Base-by-base conservation (phyloP, 352 stramenopile genomes). In the Globisporangium orthogonon region DNA sequence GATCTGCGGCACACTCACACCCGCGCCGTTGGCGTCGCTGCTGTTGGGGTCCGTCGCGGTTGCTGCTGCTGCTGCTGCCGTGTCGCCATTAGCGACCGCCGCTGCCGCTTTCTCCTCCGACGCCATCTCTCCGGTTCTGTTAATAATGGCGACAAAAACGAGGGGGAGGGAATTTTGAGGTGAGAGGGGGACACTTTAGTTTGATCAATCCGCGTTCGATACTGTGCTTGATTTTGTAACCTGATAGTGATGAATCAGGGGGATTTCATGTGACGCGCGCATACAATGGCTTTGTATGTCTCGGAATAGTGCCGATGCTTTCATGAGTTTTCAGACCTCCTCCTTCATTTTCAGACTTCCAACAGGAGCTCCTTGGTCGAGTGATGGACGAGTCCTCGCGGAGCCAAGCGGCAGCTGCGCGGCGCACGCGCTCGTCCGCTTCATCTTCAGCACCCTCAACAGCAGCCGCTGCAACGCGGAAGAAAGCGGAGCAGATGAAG, bases 1-100 rank as follows among this genome's bases (percentile, higher is more conserved):
- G 63, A 97, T 96, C 73, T 89, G 78, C 50, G 82, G 82, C 57
- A 91, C 75, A 52, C 69, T 81, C 50, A 85, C 74, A 55, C 65
- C 70, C 13, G 47, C 50, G 11, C 35, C 40, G 7, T 33, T 50
- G 18, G 28, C 53, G 33, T 45, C 30, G 37, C 52, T 40, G 10
- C 58, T 47, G 41, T 7, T 45, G 13, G 60, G 43, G 31, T 47
- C 35, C 18, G n/a, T 35, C 47, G 41, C 55, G 17, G 58, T 40
- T 9, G 60, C 11, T n/a, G 58, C 35, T 46, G 47, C 11, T 15
- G 35, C 35, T 11, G 35, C 14, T 11, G 35, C 35, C 7, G 7
- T 11, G 35, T 14, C 35, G 35, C 35, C 14, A 2, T 2, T 40
- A 7, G 35, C 35, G 7, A 18, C 44, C 13, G 44, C 17, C 6